Evolutionary conservation across 1,139 yeast species (phyloP).

Genomic region (Geotrichum carabidarum): DNA sequence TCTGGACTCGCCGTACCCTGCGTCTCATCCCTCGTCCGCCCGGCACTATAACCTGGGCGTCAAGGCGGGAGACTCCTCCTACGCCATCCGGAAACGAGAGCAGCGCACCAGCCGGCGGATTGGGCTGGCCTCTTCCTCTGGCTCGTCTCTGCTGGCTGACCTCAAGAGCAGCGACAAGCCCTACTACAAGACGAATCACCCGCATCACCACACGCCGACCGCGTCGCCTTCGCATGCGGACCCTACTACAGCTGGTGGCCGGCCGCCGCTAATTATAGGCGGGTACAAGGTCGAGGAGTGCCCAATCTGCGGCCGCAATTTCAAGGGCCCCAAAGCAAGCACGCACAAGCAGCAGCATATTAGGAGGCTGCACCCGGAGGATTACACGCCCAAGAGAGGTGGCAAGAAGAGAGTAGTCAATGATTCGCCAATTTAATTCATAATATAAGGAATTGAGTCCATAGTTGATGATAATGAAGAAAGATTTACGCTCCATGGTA

Average conservation of each 20-base stretch:
- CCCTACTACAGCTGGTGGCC: conserved; percentile 1
- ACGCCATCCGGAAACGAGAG: neutral
- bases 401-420: conserved; percentile 37
- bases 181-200: conserved; percentile 1
- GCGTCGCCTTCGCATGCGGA: conserved; percentile 20
- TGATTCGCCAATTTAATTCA: neutral
- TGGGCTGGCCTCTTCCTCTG: neutral
- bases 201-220: conserved; percentile 7
- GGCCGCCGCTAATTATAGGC: conserved; percentile 2
- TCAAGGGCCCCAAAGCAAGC: conserved; percentile 45
- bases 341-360: conserved; percentile 48
- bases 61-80: neutral
- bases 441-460: too few species aligned
- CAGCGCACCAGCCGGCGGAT: conserved; percentile 1
- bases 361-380: conserved; percentile 43
- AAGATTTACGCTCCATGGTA: too few species aligned
- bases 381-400: conserved; percentile 44
- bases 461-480: too few species aligned
- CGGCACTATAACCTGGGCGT: too few species aligned
- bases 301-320: conserved; percentile 42
- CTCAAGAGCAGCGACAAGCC: too few species aligned
- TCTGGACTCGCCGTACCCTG: neutral
- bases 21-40: neutral
- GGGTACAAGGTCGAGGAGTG: conserved; percentile 38
- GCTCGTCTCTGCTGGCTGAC: conserved; percentile 3